phyloP scores from a whole-genome alignment of 805 yeast genomes.

The Saccharomycopsis javanensis region DNA sequence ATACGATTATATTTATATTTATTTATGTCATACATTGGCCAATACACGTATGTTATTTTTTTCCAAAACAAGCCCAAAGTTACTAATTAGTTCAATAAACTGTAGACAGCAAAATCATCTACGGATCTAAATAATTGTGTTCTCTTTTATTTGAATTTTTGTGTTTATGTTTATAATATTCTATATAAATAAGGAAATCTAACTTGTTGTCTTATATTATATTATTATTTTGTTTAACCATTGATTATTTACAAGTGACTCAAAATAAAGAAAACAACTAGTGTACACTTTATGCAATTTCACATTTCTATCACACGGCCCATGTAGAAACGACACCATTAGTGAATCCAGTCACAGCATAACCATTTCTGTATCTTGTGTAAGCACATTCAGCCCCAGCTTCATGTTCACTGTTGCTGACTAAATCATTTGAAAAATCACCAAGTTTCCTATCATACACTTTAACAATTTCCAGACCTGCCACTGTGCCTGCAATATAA shows the following conservation, averaged over 20 bases:
- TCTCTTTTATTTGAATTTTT: background rate
- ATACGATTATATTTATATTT: background rate
- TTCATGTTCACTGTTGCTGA: slow-evolving; percentile 25
- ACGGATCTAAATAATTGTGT: background rate
- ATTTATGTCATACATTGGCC: background rate
- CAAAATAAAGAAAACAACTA: background rate
- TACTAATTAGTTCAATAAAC: background rate
- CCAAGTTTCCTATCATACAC: slow-evolving; percentile 48
- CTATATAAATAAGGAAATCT: background rate
- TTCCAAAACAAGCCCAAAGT: background rate
- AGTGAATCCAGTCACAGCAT: slow-evolving; percentile 52
- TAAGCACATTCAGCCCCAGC: slow-evolving; percentile 28
- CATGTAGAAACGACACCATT: slow-evolving; percentile 56
- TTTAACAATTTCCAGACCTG: slow-evolving; percentile 38
- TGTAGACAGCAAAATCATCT: background rate
- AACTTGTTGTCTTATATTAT: background rate
- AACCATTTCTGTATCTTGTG: slow-evolving; percentile 51
- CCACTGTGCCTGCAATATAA: slow-evolving; percentile 44
- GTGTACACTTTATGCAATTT: background rate
- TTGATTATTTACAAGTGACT: background rate
- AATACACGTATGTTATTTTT: background rate
- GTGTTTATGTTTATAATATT: background rate
- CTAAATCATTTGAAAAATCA: slow-evolving; percentile 46
- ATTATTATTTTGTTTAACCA: background rate
- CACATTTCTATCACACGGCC: slow-evolving; percentile 34